Conservation (phyloP, 805 yeast genomes). For the Saccharomycopsis microspora region DNA sequence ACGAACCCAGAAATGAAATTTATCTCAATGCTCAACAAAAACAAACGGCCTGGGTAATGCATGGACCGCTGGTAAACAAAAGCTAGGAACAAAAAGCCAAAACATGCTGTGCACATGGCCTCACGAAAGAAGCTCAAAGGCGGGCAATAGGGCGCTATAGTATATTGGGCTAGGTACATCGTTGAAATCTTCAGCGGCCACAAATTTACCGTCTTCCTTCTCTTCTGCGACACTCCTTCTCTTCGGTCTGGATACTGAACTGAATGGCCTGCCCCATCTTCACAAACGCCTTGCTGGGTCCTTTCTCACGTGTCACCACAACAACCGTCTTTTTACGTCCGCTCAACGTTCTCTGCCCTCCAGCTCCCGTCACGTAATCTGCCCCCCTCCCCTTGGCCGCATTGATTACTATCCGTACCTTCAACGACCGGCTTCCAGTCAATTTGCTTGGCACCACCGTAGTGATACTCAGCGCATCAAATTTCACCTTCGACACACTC, state of each 20-base stretch:
- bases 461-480: conserved; percentile 33
- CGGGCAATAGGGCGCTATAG: no score
- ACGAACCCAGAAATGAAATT: no score
- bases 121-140: no score
- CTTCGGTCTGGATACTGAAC: conserved; percentile 35
- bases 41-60: no score
- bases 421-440: conserved; percentile 34
- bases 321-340: conserved; percentile 29
- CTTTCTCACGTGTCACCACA: conserved; percentile 32
- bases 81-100: no score
- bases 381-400: conserved; percentile 2
- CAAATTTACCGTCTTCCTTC: conserved; percentile 2
- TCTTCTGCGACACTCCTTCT: conserved; percentile 17
- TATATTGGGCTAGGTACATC: no score
- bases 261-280: conserved; percentile 32
- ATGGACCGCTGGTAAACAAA: no score
- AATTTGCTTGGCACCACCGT: conserved; percentile 37
- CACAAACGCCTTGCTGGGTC: conserved; percentile 34
- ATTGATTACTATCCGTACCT: conserved; percentile 33
- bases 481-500: conserved; percentile 29
- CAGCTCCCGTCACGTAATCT: background rate
- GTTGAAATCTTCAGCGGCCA: background rate
- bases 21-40: no score
- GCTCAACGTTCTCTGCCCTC: conserved; percentile 17
- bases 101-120: no score